Conservation (phyloP, 2,329 filamentous ascomycete genomes). For the Ophiostoma sp. region DNA sequence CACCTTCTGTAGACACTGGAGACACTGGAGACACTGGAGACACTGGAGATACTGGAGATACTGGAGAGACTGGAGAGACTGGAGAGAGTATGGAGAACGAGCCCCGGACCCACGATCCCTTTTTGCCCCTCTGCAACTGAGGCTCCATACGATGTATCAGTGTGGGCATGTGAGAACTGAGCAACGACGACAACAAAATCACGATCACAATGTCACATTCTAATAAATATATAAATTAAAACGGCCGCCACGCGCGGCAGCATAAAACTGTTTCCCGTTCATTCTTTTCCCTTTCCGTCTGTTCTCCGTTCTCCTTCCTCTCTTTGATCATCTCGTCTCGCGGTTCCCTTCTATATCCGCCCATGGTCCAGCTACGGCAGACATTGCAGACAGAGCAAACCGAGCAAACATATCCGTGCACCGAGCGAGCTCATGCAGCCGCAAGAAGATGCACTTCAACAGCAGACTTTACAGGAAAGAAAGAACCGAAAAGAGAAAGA, state of each 20-base stretch:
- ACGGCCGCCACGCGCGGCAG: background rate
- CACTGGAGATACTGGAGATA: background rate
- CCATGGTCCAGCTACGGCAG: background rate
- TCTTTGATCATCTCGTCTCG: background rate
- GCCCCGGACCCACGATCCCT: conserved; percentile 12
- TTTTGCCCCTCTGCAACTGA: background rate
- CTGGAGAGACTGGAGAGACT: background rate
- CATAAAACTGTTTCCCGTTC: background rate
- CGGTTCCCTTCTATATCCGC: background rate
- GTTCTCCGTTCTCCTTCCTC: background rate
- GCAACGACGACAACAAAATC: background rate
- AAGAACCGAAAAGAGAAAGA: background rate
- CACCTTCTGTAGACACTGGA: background rate
- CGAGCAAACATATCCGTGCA: background rate
- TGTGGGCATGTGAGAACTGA: background rate
- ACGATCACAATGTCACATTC: background rate
- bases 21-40: background rate
- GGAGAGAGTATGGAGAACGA: conserved; percentile 11
- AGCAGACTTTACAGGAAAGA: background rate
- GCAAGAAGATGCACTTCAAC: background rate
- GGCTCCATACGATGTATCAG: background rate
- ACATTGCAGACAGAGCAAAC: background rate
- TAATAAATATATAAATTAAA: background rate
- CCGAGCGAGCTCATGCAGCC: background rate
- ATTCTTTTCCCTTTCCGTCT: background rate